Evolutionary conservation across 2,329 filamentous ascomycete genomes (phyloP), one percentile per base, ranked within the genome.

Genomic region (Scedosporium minutisporum): DNA sequence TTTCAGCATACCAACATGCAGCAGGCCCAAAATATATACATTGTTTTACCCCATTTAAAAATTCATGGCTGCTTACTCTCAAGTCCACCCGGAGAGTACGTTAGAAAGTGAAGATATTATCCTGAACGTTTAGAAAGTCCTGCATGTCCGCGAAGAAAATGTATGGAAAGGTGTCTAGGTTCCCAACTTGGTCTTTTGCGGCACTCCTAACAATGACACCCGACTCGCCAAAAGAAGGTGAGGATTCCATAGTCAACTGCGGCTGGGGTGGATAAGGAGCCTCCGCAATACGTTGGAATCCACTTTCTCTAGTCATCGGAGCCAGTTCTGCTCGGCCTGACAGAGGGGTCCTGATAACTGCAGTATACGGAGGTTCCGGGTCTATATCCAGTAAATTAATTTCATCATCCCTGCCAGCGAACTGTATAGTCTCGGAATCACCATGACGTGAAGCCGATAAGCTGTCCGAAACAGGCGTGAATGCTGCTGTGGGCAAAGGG

Each of bases 101-200:
- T 41, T 53, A 61, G 48, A 61, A 61, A 14, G 42, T 27, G 25
- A 61, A 61, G 25, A 27, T 61, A n/a, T 51, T 53, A 27, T 48
- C 58, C 42, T 48, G 58, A n/a, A 46, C 38, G 14, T 51, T 18
- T 25, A 61, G 33, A 29, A 60, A 51, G 9, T 61, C 18, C 6
- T 61, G 58, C 41, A 61, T 61, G 25, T 61, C 58, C 58, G 25
- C 44, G 27, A 48, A 61, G 41, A 53, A 53, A 10, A 61, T 51
- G 27, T 48, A 48, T 46, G 38, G 42, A 51, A 61, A 27, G 1
- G 14, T 27, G 44, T 61, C 58, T 14, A 21, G 23, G 21, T 29
- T 27, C 12, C 25, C 57, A 12, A 18, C 33, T 42, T 41, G 33
- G 57, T 6, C 57, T 23, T 14, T 42, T 42, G n/a, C 18, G 23